phyloP scores from a whole-genome alignment of 2,329 filamentous ascomycete genomes.

The Aschersonia sp. region DNA sequence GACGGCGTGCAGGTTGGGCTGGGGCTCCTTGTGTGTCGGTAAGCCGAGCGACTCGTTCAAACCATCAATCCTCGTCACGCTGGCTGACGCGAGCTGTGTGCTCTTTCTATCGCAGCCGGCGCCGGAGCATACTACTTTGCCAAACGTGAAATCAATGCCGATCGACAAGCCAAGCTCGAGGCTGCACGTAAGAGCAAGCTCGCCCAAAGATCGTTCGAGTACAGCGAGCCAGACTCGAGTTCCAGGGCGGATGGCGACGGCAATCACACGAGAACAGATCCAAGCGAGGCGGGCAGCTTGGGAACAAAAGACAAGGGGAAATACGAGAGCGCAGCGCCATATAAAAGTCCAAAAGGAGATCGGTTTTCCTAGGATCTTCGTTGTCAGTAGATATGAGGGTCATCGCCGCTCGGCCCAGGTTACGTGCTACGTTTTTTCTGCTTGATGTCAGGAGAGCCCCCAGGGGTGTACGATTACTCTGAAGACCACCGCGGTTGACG shows the following conservation, averaged over 20 bases:
- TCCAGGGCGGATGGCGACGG: conserved; percentile 55
- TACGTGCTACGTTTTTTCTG: neutral
- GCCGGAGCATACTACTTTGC: conserved; percentile 91
- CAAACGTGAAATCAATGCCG: conserved; percentile 85
- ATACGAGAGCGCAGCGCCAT: conserved; percentile 70
- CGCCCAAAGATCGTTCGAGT: conserved; percentile 38
- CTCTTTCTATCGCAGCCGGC: conserved; percentile 43
- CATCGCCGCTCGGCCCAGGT: too few species aligned
- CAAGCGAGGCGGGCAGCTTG: conserved; percentile 54
- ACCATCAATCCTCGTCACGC: neutral
- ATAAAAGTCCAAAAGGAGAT: conserved; percentile 68
- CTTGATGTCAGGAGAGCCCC: too few species aligned
- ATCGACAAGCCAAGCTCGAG: conserved; percentile 59
- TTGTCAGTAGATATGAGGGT: neutral
- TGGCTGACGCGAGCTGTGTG: too few species aligned
- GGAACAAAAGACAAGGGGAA: conserved; percentile 67
- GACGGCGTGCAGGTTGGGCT: conserved; percentile 61
- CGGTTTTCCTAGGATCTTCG: conserved; percentile 47
- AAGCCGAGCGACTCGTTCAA: conserved; percentile 15
- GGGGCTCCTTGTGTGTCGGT: conserved; percentile 80
- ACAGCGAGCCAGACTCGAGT: conserved; percentile 22
- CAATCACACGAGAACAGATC: conserved; percentile 75
- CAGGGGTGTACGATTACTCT: too few species aligned
- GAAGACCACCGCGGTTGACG: too few species aligned
- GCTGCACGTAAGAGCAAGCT: conserved; percentile 51